Evolutionary conservation across 331 rosid species (phyloP).

Genomic region (Arachis monticola): DNA sequence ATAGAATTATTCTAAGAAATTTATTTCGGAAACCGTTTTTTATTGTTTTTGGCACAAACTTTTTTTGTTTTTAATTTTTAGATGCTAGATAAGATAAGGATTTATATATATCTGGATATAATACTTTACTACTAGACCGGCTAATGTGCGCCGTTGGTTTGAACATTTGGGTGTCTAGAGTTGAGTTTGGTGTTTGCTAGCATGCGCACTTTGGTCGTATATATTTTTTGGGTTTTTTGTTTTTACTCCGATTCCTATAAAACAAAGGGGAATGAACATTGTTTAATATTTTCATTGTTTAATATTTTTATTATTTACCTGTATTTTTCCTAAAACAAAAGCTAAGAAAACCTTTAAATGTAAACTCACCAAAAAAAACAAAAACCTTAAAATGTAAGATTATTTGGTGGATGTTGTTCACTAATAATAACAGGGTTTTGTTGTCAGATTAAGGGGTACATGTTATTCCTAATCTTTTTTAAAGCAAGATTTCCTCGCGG

Average conservation of each 20-base stretch:
- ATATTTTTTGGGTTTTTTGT: too few species aligned
- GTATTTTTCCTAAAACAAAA: too few species aligned
- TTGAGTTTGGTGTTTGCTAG: conserved; percentile 36
- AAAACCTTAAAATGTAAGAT: too few species aligned
- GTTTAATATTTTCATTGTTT: too few species aligned
- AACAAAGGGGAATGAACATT: not conserved
- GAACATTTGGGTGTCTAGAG: not conserved
- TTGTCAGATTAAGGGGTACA: too few species aligned
- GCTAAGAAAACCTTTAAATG: not conserved
- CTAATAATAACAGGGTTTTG: not conserved
- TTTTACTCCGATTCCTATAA: not conserved
- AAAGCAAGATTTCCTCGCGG: too few species aligned
- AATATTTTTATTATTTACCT: too few species aligned
- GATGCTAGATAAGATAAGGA: conserved; percentile 2
- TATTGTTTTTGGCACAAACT: too few species aligned
- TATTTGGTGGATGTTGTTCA: not conserved
- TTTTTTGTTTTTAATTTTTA: not conserved
- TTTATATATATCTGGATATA: not conserved
- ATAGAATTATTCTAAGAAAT: not conserved
- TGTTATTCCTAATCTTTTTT: too few species aligned
- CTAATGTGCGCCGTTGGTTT: conserved; percentile 38
- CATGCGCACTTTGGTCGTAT: not conserved
- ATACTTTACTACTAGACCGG: not conserved
- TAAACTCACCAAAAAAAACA: too few species aligned
- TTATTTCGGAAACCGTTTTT: not conserved